These are phyloP conservation scores for Secale cereale DNA, from an alignment of 176 grass and related monocot genomes.

Conservation along the genomic window DNA sequence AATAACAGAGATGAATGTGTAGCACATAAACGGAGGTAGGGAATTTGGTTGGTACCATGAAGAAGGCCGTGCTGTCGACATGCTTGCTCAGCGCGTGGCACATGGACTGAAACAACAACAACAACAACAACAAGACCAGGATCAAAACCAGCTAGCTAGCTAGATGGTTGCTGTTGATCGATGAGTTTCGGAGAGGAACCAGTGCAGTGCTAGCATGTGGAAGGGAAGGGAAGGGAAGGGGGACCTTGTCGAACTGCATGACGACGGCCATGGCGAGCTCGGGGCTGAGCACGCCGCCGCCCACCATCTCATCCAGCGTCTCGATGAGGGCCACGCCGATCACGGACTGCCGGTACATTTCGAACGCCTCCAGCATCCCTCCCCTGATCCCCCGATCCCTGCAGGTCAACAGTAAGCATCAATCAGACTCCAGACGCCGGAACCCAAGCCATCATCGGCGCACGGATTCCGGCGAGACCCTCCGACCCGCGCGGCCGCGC, in stretches of 20 bases:
- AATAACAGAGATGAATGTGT: not conserved
- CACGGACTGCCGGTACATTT: slow-evolving; percentile 68
- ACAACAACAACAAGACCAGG: slow-evolving; percentile 9
- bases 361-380: slow-evolving; percentile 50
- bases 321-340: slow-evolving; percentile 79
- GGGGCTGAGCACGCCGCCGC: slow-evolving; percentile 46
- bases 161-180: not conserved
- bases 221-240: not conserved
- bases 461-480: too few species aligned
- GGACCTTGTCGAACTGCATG: slow-evolving; percentile 89
- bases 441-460: too few species aligned
- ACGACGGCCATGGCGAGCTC: slow-evolving; percentile 83
- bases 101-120: slow-evolving; percentile 60
- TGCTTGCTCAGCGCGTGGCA: slow-evolving; percentile 57
- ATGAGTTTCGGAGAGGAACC: not conserved
- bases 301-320: slow-evolving; percentile 81
- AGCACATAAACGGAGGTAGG: not conserved
- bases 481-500: too few species aligned
- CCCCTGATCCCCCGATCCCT: not conserved
- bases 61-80: slow-evolving; percentile 72
- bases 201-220: not conserved
- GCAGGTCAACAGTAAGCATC: not conserved
- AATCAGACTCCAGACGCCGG: too few species aligned
- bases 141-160: not conserved
- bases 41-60: slow-evolving; percentile 53